Evolutionary conservation across 192 early-diverging fungal genomes (phyloP).

Genomic region (Podila minutissima): DNA sequence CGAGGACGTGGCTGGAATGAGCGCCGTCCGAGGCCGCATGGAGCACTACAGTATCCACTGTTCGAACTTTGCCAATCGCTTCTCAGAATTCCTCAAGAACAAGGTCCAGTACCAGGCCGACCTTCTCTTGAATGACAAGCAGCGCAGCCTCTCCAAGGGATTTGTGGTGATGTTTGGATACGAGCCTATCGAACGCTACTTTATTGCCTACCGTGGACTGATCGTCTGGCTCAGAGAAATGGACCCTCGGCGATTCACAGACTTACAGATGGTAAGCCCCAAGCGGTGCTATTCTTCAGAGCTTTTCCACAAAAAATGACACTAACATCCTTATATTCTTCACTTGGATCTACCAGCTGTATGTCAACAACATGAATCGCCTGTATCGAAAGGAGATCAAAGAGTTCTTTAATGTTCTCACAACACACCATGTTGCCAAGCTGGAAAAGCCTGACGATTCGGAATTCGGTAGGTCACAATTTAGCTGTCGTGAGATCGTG

Average conservation of each 20-base stretch:
- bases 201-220: constrained; percentile 73
- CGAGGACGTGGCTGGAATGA: constrained; percentile 54
- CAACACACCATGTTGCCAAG: constrained; percentile 35
- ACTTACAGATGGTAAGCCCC: constrained; percentile 69
- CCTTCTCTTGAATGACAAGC: constrained; percentile 59
- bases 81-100: constrained; percentile 71
- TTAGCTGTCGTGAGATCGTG: too few species aligned
- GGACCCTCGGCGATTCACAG: constrained; percentile 73
- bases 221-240: constrained; percentile 80
- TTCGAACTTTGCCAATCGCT: constrained; percentile 69
- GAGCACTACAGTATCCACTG: constrained; percentile 73
- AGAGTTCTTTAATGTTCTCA: constrained; percentile 50
- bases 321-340: neutral
- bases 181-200: constrained; percentile 67
- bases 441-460: constrained; percentile 55
- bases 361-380: constrained; percentile 45
- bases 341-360: constrained; percentile 12
- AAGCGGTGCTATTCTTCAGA: neutral
- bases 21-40: constrained; percentile 66
- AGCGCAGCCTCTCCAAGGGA: constrained; percentile 52
- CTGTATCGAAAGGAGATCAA: constrained; percentile 56
- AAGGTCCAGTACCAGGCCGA: constrained; percentile 72
- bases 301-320: neutral
- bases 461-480: constrained; percentile 39
- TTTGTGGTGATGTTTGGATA: constrained; percentile 59